Evolutionary conservation across 192 early-diverging fungal species (phyloP).

Genomic region (Entomortierella beljakovae): DNA sequence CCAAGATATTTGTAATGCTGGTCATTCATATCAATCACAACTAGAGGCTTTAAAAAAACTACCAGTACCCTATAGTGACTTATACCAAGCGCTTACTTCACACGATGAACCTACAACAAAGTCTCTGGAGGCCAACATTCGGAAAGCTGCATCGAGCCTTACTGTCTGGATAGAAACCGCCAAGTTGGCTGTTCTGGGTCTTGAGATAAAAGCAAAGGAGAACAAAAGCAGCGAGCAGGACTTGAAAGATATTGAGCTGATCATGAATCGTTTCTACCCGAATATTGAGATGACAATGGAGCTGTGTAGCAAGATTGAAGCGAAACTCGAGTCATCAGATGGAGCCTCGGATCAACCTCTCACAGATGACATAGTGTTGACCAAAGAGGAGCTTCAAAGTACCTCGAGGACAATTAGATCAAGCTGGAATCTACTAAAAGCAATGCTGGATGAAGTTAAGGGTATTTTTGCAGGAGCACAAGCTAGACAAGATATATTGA

Average conservation of each 20-base stretch:
- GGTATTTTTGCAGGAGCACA: slow-evolving; percentile 54
- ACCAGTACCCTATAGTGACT: slow-evolving; percentile 50
- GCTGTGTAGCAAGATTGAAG: slow-evolving; percentile 38
- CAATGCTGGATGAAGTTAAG: slow-evolving; percentile 60
- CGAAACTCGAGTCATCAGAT: slow-evolving; percentile 20
- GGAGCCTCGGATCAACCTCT: slow-evolving; percentile 3
- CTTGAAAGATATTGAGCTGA: slow-evolving; percentile 53
- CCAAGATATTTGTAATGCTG: neutral
- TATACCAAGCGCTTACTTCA: slow-evolving; percentile 53
- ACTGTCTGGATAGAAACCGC: slow-evolving; percentile 63
- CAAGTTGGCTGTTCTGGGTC: slow-evolving; percentile 58
- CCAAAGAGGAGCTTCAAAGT: slow-evolving; percentile 25
- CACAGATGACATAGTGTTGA: neutral
- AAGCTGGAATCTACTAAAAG: slow-evolving; percentile 62
- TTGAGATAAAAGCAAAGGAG: slow-evolving; percentile 59
- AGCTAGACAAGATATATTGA: slow-evolving; percentile 21
- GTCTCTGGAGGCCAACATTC: slow-evolving; percentile 21
- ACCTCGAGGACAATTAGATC: slow-evolving; percentile 54
- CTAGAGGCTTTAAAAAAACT: slow-evolving; percentile 47
- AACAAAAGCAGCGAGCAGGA: slow-evolving; percentile 37
- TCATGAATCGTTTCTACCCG: slow-evolving; percentile 55
- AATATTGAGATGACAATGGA: slow-evolving; percentile 58
- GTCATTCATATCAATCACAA: slow-evolving; percentile 29
- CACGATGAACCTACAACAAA: slow-evolving; percentile 28
- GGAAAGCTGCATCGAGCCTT: slow-evolving; percentile 29